Conservation (phyloP, 2,329 filamentous ascomycete species). For the Alternaria tenuissima region DNA sequence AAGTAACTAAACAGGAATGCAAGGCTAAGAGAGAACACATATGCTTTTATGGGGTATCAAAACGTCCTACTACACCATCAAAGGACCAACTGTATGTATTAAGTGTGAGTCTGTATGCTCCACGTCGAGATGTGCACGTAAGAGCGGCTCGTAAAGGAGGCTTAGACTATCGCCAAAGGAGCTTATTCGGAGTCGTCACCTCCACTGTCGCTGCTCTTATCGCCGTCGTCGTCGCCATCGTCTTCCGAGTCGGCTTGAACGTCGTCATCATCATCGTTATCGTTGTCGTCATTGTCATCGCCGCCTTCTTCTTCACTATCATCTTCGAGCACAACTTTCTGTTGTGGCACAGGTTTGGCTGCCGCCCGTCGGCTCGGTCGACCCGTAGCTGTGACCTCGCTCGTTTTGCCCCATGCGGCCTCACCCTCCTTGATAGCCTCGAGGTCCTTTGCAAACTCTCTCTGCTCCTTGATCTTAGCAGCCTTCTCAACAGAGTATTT, state of each 20-base stretch:
- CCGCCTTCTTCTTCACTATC: conserved; percentile 35
- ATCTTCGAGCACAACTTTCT: conserved; percentile 34
- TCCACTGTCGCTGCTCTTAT: conserved; percentile 20
- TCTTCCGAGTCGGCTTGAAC: conserved; percentile 24
- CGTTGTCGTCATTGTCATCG: conserved; percentile 23
- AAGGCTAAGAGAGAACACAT: not conserved
- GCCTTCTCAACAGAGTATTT: conserved; percentile 87
- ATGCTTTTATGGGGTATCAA: conserved; percentile 3
- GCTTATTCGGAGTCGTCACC: conserved; percentile 36
- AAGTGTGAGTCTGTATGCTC: not conserved
- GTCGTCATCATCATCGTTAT: conserved; percentile 28
- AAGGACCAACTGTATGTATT: not conserved
- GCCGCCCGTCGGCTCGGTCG: conserved; percentile 40
- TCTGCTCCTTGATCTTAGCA: conserved; percentile 82
- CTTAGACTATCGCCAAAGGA: not conserved
- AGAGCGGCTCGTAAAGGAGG: not conserved
- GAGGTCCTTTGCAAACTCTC: conserved; percentile 84
- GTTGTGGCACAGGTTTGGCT: conserved; percentile 25
- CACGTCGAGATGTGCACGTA: not conserved
- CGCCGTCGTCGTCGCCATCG: conserved; percentile 24
- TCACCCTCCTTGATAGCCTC: conserved; percentile 86
- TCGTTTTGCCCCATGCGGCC: conserved; percentile 72
- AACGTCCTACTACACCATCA: not conserved
- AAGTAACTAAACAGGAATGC: not conserved
- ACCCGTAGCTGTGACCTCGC: conserved; percentile 37